phyloP scores from a whole-genome alignment of 495 filamentous ascomycete genomes.

The Cairneyella variabilis region DNA sequence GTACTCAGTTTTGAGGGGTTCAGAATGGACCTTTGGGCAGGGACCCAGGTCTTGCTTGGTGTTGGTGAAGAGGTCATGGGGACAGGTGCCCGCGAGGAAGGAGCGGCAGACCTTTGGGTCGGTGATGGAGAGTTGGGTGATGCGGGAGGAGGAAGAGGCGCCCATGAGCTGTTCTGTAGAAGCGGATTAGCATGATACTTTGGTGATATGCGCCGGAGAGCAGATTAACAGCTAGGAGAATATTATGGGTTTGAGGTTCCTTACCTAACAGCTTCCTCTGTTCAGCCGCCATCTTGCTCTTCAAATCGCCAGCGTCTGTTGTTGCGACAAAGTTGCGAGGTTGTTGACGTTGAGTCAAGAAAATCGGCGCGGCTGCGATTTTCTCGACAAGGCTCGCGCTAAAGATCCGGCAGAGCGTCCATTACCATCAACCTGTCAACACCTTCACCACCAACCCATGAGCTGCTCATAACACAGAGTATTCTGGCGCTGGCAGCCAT shows the following conservation, averaged over 20 bases:
- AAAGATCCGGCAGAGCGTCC: not conserved
- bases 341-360: constrained; percentile 8
- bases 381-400: constrained; percentile 8
- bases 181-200: constrained; percentile 3
- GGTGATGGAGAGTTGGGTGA: constrained; percentile 77
- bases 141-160: constrained; percentile 62
- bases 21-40: constrained; percentile 87
- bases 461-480: constrained; percentile 1
- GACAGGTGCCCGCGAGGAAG: constrained; percentile 90
- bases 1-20: constrained; percentile 84
- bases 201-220: not conserved
- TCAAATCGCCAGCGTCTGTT: constrained; percentile 1
- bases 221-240: too few relatives aligned
- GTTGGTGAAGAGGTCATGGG: constrained; percentile 99
- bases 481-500: constrained; percentile 26
- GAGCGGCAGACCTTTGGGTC: constrained; percentile 95
- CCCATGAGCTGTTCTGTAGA: constrained; percentile 77
- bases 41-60: constrained; percentile 96
- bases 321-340: constrained; percentile 10
- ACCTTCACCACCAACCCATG: not conserved
- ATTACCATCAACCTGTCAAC: constrained; percentile 1
- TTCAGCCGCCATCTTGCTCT: constrained; percentile 77
- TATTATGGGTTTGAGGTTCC: constrained; percentile 7
- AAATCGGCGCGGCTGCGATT: constrained; percentile 20
- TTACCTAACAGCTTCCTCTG: constrained; percentile 91